These are phyloP conservation scores for Prototheca wickerhamii DNA, from an alignment of 163 green algal species.

Conservation along the genomic window DNA sequence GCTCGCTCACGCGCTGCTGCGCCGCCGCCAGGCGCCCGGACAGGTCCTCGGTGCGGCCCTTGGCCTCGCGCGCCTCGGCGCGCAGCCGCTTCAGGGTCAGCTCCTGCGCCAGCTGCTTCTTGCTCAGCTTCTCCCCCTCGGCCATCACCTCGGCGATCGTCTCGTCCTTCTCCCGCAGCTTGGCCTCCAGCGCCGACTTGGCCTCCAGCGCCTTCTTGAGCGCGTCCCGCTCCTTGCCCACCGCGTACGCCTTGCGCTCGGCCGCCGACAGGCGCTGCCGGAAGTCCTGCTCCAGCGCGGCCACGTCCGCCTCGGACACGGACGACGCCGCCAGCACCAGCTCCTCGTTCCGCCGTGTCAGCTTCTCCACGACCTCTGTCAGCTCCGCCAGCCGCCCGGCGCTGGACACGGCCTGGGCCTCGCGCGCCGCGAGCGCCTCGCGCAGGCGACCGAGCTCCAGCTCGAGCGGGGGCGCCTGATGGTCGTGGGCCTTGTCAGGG, in stretches of 20 bases:
- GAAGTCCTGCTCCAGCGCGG: conserved; percentile 47
- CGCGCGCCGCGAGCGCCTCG: no score
- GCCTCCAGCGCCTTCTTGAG: conserved; percentile 56
- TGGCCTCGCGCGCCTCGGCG: conserved; percentile 39
- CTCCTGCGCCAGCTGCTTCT: conserved; percentile 84
- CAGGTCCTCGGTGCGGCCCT: conserved; percentile 22
- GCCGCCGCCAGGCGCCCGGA: conserved; percentile 19
- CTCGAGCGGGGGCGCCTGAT: no score
- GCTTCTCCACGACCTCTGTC: neutral
- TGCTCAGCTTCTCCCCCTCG: conserved; percentile 84
- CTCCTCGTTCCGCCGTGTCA: conserved; percentile 54
- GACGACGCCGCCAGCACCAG: conserved; percentile 39
- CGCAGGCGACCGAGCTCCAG: no score
- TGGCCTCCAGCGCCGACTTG: conserved; percentile 39
- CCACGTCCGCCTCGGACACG: conserved; percentile 56
- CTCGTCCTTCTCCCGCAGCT: conserved; percentile 88
- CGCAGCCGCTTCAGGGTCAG: conserved; percentile 71
- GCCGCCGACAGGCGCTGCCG: conserved; percentile 51
- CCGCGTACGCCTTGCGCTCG: conserved; percentile 55
- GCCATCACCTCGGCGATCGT: conserved; percentile 67
- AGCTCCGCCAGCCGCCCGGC: conserved; percentile 12
- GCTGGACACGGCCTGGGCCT: no score
- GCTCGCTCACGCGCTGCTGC: neutral
- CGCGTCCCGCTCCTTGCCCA: conserved; percentile 86
- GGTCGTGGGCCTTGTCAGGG: no score